These are phyloP conservation scores for Calamus simplicifolius DNA, from an alignment of 176 grass and related monocot genomes.

Conservation along the genomic window DNA sequence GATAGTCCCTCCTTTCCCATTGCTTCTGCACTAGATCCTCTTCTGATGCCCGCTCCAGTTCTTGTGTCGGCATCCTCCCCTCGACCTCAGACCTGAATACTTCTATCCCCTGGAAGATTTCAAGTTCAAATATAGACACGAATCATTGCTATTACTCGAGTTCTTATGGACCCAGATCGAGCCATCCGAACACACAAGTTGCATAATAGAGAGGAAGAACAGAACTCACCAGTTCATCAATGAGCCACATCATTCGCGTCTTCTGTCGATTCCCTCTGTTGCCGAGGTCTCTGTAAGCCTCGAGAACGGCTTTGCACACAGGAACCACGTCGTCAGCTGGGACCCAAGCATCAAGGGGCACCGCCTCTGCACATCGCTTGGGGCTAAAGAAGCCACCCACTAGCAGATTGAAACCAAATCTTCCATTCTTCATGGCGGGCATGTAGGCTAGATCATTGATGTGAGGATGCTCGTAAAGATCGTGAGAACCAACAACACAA, in stretches of 20 bases:
- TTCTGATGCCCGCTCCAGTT: conserved; percentile 37
- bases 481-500: conserved; percentile 71
- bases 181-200: not conserved
- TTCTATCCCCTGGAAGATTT: conserved; percentile 50
- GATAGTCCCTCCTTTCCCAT: conserved; percentile 70
- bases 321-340: conserved; percentile 50
- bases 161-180: not conserved
- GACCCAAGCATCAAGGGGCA: conserved; percentile 86
- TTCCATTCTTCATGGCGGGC: conserved; percentile 64
- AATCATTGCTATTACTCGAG: not conserved
- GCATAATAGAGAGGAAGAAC: not conserved
- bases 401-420: conserved; percentile 81
- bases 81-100: conserved; percentile 73
- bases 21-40: conserved; percentile 57
- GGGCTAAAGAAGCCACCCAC: conserved; percentile 93
- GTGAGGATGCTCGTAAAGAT: conserved; percentile 89
- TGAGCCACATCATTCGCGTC: conserved; percentile 99
- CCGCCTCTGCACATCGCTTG: conserved; percentile 71
- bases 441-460: conserved; percentile 93
- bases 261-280: conserved; percentile 70
- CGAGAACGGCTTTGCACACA: conserved; percentile 58
- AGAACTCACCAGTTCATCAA: conserved; percentile 73
- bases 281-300: conserved; percentile 81
- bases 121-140: too few relatives aligned
- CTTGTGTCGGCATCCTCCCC: conserved; percentile 56